These are phyloP conservation scores for Glomus cerebriforme DNA, from an alignment of 192 early-diverging fungal genomes.

Conservation along the genomic window DNA sequence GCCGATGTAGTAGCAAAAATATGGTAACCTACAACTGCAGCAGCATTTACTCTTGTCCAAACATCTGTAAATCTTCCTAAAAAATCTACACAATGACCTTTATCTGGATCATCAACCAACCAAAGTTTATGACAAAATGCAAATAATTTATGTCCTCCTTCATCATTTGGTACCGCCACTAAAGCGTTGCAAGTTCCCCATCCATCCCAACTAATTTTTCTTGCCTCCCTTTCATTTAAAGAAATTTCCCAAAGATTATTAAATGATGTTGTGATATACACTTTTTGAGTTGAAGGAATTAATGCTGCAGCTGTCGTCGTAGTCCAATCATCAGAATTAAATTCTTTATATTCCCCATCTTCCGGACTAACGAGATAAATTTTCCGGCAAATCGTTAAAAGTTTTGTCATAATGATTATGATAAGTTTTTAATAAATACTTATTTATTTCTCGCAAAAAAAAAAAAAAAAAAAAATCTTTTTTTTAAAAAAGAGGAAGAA, in stretches of 20 bases:
- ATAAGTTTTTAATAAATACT: no score
- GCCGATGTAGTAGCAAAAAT: slow-evolving; percentile 31
- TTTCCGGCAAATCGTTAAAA: slow-evolving; percentile 14
- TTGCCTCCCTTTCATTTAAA: not conserved
- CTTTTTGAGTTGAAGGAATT: slow-evolving; percentile 20
- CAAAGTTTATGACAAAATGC: slow-evolving; percentile 36
- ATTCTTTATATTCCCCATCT: slow-evolving; percentile 10
- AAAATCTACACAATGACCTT: slow-evolving; percentile 30
- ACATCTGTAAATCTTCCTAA: slow-evolving; percentile 24
- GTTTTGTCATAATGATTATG: not conserved
- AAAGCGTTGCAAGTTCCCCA: slow-evolving; percentile 34
- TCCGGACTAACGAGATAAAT: slow-evolving; percentile 17
- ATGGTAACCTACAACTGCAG: not conserved
- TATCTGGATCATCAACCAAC: slow-evolving; percentile 30
- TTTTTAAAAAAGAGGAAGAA: not conserved
- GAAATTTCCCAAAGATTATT: slow-evolving; percentile 34
- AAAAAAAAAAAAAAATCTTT: not conserved
- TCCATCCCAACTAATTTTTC: slow-evolving; percentile 31
- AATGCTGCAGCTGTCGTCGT: not conserved
- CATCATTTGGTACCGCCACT: slow-evolving; percentile 12
- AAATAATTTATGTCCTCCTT: slow-evolving; percentile 21
- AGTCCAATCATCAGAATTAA: slow-evolving; percentile 22
- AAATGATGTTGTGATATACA: slow-evolving; percentile 28
- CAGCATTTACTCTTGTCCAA: slow-evolving; percentile 33
- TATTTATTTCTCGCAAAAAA: no score